Percentiles rank a stretch among this genome's conserved stretches.
phyloP scores from a whole-genome alignment of 768 basidiomycete species.

The Termitomyces sp. region DNA sequence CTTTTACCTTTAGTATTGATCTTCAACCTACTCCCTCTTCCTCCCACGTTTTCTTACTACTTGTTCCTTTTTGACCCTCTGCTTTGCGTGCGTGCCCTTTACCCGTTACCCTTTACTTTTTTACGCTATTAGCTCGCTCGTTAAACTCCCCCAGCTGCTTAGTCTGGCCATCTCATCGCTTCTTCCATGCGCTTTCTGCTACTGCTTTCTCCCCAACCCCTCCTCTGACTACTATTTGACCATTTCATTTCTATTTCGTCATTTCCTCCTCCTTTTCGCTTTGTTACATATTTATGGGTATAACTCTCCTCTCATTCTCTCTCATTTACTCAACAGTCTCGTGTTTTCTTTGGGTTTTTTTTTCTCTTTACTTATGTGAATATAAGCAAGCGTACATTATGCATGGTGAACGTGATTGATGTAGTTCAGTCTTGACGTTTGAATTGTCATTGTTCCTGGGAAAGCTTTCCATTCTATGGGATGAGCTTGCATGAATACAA shows the following conservation, averaged over 20 bases:
- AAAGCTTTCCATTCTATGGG: no score
- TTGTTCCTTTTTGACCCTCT: background rate
- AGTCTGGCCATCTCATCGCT: background rate
- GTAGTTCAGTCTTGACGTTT: no score
- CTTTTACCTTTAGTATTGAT: background rate
- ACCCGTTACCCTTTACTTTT: background rate
- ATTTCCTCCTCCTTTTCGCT: background rate
- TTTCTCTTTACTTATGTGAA: background rate
- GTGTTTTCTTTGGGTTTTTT: background rate
- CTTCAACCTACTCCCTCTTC: slow-evolving; percentile 5
- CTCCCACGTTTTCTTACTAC: background rate
- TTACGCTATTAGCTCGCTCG: background rate
- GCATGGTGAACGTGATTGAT: no score
- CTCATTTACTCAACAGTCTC: no score
- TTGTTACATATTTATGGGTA: background rate
- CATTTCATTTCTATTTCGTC: no score
- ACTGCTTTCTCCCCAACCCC: background rate
- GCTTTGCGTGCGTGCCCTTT: background rate
- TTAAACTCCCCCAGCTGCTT: background rate
- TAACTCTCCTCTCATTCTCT: no score
- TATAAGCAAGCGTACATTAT: background rate
- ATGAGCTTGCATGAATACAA: no score
- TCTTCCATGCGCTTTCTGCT: background rate
- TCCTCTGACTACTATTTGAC: no score
- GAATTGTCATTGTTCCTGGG: no score